Percentiles rank a stretch among this genome's conserved stretches.
These are phyloP conservation scores for Murraya paniculata DNA, from an alignment of 345 rosid species.

Conservation along the genomic window DNA sequence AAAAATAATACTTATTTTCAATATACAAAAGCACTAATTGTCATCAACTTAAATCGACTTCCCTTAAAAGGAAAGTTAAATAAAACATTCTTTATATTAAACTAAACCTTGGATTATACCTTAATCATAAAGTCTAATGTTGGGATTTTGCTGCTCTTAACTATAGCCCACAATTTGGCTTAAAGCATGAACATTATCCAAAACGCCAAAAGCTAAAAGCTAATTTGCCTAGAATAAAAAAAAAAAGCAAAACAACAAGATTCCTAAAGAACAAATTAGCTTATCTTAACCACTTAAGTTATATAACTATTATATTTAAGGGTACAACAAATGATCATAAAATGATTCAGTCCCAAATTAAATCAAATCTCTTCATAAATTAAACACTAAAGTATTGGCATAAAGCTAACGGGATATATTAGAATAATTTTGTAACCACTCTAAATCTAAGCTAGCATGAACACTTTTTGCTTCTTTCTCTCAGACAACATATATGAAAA, in stretches of 20 bases:
- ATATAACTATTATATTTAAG: background rate
- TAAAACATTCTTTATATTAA: background rate
- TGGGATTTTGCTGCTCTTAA: background rate
- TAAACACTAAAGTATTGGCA: slow-evolving; percentile 12
- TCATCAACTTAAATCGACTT: slow-evolving; percentile 7
- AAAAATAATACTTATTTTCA: background rate
- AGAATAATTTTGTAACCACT: slow-evolving; percentile 33
- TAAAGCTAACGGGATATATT: slow-evolving; percentile 25
- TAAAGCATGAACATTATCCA: background rate
- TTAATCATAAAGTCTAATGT: background rate
- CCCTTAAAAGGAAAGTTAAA: slow-evolving; percentile 37
- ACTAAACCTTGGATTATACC: background rate
- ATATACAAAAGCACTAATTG: slow-evolving; percentile 4
- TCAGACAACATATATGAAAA: slow-evolving; percentile 31
- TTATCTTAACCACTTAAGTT: background rate
- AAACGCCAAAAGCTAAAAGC: background rate
- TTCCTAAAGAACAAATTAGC: background rate
- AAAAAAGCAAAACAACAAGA: background rate
- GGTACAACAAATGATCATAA: slow-evolving; percentile 10
- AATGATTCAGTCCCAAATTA: slow-evolving; percentile 4
- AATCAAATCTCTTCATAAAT: background rate
- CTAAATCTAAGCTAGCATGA: slow-evolving; percentile 5
- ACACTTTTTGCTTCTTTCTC: slow-evolving; percentile 47
- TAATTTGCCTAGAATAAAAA: background rate
- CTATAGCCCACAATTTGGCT: background rate